Base-by-base conservation (phyloP, 2,329 filamentous ascomycete genomes). In the Lomentospora prolificans region DNA sequence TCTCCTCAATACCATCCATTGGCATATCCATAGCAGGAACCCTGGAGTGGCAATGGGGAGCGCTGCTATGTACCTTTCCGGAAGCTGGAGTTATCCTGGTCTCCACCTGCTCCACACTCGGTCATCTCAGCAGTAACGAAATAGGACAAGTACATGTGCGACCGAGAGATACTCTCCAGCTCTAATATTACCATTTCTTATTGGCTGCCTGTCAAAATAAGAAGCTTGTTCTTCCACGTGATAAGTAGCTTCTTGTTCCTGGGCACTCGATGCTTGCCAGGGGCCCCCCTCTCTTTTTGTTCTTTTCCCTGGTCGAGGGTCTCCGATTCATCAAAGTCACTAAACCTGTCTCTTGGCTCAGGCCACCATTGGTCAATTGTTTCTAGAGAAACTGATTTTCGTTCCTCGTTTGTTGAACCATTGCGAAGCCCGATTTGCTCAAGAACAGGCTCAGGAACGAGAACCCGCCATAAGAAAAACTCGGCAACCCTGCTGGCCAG, bases 311-410 rank as follows among this genome's bases (percentile, higher is more conserved):
- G 44, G 22, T 17, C 44, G 22, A 48, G 44, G 22, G 22, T 48
- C 44, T 22, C 10, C 44, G 22, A 10, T 25, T 48, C 19, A 48
- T 48, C 24, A 48, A 48, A 48, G 17, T 22, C 12, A 19, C 44
- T 25, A 48, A 48, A n/a, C 44, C 44, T 48, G 44, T 48, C 44
- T 48, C 44, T 48, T 48, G 44, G 44, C 44, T 27, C 10, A 48
- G 14, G 44, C 10, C 44, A 48, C 44, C 44, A 48, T 48, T 48
- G 44, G 44, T 48, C 44, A 48, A 48, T 48, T 48, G 44, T 48
- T 48, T 48, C 44, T 48, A 48, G 44, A 48, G 44, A 22, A 48
- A 48, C 44, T 22, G 22, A 22, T 19, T 48, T 27, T 22, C 9
- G 44, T 10, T 10, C 7, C 7, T 17, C 36, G 5, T 17, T 24